A percentile compares a stretch with the other conserved stretches of the same genome.
Conservation (phyloP, 768 basidiomycete species). For the Wakefieldia striispora region DNA sequence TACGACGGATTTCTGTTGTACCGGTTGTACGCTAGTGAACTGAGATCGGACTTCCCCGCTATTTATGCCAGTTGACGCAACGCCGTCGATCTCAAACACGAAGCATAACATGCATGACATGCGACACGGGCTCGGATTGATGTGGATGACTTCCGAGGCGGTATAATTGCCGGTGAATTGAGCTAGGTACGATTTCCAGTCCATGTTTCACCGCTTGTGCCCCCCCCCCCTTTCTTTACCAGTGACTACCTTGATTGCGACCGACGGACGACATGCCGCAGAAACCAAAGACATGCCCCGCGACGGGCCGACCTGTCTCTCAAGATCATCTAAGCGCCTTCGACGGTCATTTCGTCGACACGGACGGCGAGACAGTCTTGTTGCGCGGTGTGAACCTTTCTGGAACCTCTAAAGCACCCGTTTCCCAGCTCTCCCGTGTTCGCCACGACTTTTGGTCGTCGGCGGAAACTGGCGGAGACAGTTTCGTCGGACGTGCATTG, state of each 20-base stretch:
- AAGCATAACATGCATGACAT: no score
- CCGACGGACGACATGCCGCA: constrained; percentile 18
- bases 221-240: background rate
- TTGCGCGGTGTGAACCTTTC: constrained; percentile 93
- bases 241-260: background rate
- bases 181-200: no score
- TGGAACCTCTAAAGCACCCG: constrained; percentile 83
- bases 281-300: constrained; percentile 15
- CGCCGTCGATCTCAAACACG: no score
- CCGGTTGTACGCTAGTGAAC: no score
- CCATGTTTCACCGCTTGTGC: no score
- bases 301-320: constrained; percentile 14
- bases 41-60: no score
- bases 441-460: constrained; percentile 82
- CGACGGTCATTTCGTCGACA: constrained; percentile 70
- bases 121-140: no score
- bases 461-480: constrained; percentile 65
- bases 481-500: constrained; percentile 76
- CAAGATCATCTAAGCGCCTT: constrained; percentile 61
- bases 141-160: no score
- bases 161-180: no score
- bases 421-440: constrained; percentile 62
- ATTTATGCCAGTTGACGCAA: no score
- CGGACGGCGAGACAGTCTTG: constrained; percentile 69
- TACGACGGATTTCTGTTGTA: no score